Evolutionary conservation across 2,329 filamentous ascomycete species (phyloP), one percentile per base, ranked within the genome.

Genomic region (Alternaria sp.): DNA sequence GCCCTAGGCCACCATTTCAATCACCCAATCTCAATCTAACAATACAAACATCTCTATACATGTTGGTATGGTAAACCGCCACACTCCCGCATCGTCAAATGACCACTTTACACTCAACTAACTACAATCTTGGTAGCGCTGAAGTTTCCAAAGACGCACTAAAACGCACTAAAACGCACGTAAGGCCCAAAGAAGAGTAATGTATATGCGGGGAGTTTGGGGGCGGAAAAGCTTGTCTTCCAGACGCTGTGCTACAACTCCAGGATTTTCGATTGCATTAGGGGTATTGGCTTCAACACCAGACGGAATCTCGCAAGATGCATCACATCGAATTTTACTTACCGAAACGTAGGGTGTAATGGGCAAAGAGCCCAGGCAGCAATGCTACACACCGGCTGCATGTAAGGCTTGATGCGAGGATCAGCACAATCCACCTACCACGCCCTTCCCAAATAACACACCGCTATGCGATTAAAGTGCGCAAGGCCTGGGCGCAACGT

Each of bases 171-270:
- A 48, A 45, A 51, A 56, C 26, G 51, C 44, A 54, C 51, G 52
- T 51, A 56, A 51, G 56, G 54, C 55, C 45, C 29, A 44, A 58
- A 61, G 33, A 48, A 51, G 28, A 54, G 44, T 24, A 53, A 24
- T 31, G n/a, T 53, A 45, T 44, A 40, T 56, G 63, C 53, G 56
- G 61, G 63, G 61, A 51, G 26, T 46, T 64, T 61, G 63, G 65
- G 63, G 63, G 60, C 63, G 54, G 54, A 49, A 60, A 62, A 55
- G 63, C 56, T 63, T 60, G 58, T 52, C 29, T 53, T 39, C 42
- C 51, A 45, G 52, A 54, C 56, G 37, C 54, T 40, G 59, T 58
- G 28, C 41, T 40, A 46, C 28, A 51, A 45, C 54, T 23, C 9
- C 13, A 23, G 28, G 28, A 33, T n/a, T 42, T 46, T 24, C 26